Evolutionary conservation across 192 early-diverging fungal species (phyloP), one percentile per base, ranked within the genome.

Genomic region (Chytriomyces hyalinus): DNA sequence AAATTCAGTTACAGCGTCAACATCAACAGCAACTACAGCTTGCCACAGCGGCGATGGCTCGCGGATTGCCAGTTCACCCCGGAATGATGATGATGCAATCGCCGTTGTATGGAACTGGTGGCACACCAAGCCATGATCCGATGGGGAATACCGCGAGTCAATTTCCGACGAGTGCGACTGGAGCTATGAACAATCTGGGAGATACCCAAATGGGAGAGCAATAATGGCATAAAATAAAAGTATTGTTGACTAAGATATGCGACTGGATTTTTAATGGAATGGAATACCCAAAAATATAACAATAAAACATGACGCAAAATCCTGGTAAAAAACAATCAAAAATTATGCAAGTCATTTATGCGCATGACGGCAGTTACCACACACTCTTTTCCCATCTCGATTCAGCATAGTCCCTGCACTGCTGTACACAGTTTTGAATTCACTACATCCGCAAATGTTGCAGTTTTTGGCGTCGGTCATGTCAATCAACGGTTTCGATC

Each of bases 381-480:
- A 79, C 43, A 74, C 67, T 36, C 67, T 67, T 59, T 60, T 57
- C 53, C 72, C 72, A 47, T 73, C 72, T 11, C 45, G 17, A 13
- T 20, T 73, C 46, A 59, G 15, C 20, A 20, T 46, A 26, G 44
- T 20, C 13, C 61, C 61, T 13, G 24, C n/a, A 24, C 45, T 61
- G 9, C 46, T 71, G 50, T 36, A 67, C 26, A 65, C 44, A 9
- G 75, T 61, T 43, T 78, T 77, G 51, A 65, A 80, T 57, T 86
- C 85, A 45, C 80, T 82, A 65, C 85, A 86, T 6, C 85, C 85
- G 61, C 85, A 86, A 20, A 49, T 70, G 8, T 67, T 49, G 67
- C 85, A 86, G 68, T 86, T 82, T 24, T 77, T 78, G 47, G 61
- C 61, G 61, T 81, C 81, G 11, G 73, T 71, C 6, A 87, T 65